Conservation (phyloP, 805 yeast genomes). For the Candida michaelii region DNA sequence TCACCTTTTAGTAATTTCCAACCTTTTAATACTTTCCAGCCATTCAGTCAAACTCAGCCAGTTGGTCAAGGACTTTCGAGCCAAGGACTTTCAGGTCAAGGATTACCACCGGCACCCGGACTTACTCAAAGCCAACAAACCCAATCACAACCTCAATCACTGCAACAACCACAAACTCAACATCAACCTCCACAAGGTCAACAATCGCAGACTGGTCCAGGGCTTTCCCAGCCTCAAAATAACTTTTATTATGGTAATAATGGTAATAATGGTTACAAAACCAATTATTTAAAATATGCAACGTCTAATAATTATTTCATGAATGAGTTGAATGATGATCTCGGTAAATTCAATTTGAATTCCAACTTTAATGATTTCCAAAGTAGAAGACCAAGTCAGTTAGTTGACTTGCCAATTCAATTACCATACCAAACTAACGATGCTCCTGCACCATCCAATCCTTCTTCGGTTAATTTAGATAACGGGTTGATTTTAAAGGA, state of each 20-base stretch:
- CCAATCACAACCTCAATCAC: slow-evolving; percentile 1
- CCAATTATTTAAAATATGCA: slow-evolving; percentile 14
- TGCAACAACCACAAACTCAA: slow-evolving; percentile 2
- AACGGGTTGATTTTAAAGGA: slow-evolving; percentile 62
- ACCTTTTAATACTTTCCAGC: slow-evolving; percentile 3
- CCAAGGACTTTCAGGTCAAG: no score
- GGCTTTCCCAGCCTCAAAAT: neutral
- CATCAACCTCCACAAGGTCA: slow-evolving; percentile 2
- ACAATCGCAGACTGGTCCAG: neutral
- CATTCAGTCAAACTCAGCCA: slow-evolving; percentile 4
- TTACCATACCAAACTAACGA: slow-evolving; percentile 3
- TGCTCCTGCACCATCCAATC: slow-evolving; percentile 11
- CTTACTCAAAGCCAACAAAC: no score
- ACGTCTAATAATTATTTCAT: slow-evolving; percentile 13
- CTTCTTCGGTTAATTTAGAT: slow-evolving; percentile 44
- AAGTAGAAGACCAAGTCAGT: slow-evolving; percentile 43
- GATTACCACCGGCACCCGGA: no score
- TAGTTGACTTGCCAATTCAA: slow-evolving; percentile 27
- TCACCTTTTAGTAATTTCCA: slow-evolving; percentile 9
- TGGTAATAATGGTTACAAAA: neutral
- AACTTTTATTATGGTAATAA: neutral
- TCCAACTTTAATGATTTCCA: slow-evolving; percentile 39
- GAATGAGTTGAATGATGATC: slow-evolving; percentile 31
- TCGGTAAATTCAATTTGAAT: slow-evolving; percentile 31
- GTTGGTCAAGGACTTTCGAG: no score